Evolutionary conservation across 2,329 filamentous ascomycete species (phyloP), one percentile per base, ranked within the genome.

Genomic region (Fusarium kyushuense): DNA sequence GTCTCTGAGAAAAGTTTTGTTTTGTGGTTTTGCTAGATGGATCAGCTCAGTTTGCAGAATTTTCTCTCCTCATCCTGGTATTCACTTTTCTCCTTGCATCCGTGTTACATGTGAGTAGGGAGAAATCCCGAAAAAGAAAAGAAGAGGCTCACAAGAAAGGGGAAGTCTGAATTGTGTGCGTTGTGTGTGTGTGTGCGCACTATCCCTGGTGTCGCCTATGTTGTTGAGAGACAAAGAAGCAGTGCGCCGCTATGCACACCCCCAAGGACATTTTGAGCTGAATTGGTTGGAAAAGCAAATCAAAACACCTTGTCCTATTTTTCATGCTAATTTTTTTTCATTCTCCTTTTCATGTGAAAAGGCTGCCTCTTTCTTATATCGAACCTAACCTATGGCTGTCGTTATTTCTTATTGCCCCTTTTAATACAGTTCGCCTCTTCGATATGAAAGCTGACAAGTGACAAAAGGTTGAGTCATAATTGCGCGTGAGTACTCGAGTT

Each of bases 201-300:
- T 45, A 46, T 63, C 47, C 53, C 61, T 53, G 32, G 49, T 63
- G 68, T 69, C 58, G 69, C 59, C 60, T 72, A 46, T 67, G 51
- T 70, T 70, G 55, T 71, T 67, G 58, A 67, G 66, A 69, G 59
- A 69, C 57, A 70, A 59, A 58, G 54, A 69, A 60, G 49, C 70
- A 63, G 43, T 51, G 42, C 27, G 46, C 40, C 36, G 23, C 41
- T 72, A 73, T 48, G 54, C n/a, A 40, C 70, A 72, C 70, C 47
- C 70, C 70, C 42, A 14, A 12, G 51, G 33, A 58, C 43, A 49
- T 52, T 60, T 33, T 43, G 46, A 72, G 70, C 70, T 72, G 70
- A 72, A 72, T 61, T 57, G 48, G 51, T 54, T 46, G 52, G 51
- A 40, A 67, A 53, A 57, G 45, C 61, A 67, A 69, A 58, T 65